Base-by-base conservation (phyloP, 2,329 filamentous ascomycete species). In the Coleophoma cylindrospora region DNA sequence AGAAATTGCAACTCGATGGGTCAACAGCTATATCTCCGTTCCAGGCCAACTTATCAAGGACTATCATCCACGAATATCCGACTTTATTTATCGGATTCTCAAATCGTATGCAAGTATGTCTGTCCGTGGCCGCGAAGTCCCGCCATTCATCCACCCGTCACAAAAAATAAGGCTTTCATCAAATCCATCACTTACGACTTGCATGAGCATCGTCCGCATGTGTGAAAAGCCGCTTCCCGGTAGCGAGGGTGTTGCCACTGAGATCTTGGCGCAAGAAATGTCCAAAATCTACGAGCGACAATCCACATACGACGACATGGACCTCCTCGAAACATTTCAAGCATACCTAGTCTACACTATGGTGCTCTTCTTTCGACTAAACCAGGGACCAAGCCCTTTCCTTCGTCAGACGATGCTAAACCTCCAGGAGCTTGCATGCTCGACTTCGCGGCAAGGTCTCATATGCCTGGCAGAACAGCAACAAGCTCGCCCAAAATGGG, bases 271-370 rank as follows among this genome's bases (percentile, higher is more conserved):
- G 40, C 55, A 57, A 15, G 63, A 68, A 45, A 67, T 67, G 61
- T 43, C 54, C 8, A 55, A 19, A 15, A 43, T 67, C n/a, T 61
- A 58, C 63, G 46, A 19, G 48, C 43, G 50, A 17, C 41, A 44
- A 32, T 15, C 19, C 2, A 48, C 45, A 11, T 55, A 55, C 32
- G 47, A 54, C 19, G 32, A 54, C 7, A 50, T 62, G 54, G 57
- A 62, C 6, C 60, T 69, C 0, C 68, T 81, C 0, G 67, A 69
- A 0, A 64, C 70, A 1, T 77, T 79, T 37, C 78, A 81, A 53
- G 73, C 76, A 0, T 79, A 77, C 57, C 62, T 81, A 3, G 67
- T 80, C n/a, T 79, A 79, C 52, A 61, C 69, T 2, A 70, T 81
- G 59, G 65, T 74, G 2, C 45, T 76, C 3, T 78, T 75, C 55